These are phyloP conservation scores for Acephala macrosclerotiorum DNA, from an alignment of 2,329 filamentous ascomycete species.

Conservation along the genomic window DNA sequence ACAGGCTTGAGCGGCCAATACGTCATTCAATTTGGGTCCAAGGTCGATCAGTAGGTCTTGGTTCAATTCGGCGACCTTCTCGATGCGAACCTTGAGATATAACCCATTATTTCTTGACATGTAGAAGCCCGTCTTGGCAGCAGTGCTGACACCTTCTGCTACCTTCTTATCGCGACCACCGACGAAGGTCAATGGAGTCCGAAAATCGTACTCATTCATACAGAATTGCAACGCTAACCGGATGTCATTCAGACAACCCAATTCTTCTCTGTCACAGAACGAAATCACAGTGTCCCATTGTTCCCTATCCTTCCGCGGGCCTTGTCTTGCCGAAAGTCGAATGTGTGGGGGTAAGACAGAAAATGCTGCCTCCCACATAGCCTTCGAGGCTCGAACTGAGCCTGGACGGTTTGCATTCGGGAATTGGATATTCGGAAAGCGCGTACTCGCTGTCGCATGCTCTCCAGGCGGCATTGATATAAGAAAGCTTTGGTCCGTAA, in stretches of 20 bases:
- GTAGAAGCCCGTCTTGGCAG: constrained; percentile 9
- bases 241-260: constrained; percentile 5
- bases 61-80: neutral
- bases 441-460: neutral
- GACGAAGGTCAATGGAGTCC: neutral
- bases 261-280: neutral
- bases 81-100: neutral
- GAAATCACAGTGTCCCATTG: neutral
- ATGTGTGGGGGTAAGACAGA: neutral
- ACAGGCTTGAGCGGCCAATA: constrained; percentile 1
- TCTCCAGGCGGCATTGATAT: neutral
- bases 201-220: constrained; percentile 2
- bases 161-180: neutral
- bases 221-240: constrained; percentile 13
- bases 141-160: neutral
- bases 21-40: constrained; percentile 1
- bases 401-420: neutral
- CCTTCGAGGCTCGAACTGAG: neutral
- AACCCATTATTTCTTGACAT: neutral
- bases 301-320: neutral
- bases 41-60: constrained; percentile 13
- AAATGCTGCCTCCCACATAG: constrained; percentile 5
- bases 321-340: neutral
- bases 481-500: neutral
- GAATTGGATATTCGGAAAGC: neutral